phyloP scores from a whole-genome alignment of 1,284 basidiomycete genomes.

The Leccinum pallidistipes region DNA sequence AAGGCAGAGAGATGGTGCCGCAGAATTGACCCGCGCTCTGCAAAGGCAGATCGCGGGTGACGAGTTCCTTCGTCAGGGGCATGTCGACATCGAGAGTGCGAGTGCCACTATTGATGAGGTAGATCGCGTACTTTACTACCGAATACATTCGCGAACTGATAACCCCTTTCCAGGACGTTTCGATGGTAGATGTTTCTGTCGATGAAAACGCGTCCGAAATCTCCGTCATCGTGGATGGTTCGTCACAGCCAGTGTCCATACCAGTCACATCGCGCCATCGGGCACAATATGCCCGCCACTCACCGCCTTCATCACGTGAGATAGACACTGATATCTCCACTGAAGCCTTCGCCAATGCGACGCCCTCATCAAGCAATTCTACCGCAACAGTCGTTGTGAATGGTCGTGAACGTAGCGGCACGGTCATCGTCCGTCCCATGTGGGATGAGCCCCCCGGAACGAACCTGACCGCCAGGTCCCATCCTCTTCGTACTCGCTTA shows the following conservation, averaged over 20 bases:
- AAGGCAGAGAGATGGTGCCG: conserved; percentile 53
- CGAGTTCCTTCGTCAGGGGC: conserved; percentile 16
- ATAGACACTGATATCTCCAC: conserved; percentile 53
- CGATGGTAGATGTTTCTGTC: conserved; percentile 25
- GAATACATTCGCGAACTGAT: conserved; percentile 7
- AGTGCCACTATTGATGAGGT: conserved; percentile 28
- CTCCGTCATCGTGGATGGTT: conserved; percentile 24
- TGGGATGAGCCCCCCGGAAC: conserved; percentile 50
- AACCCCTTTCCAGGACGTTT: conserved; percentile 23
- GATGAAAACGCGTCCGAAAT: conserved; percentile 22
- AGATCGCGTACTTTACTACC: conserved; percentile 7
- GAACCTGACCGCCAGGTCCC: conserved; percentile 32
- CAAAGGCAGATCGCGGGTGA: conserved; percentile 46
- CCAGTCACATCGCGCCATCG: conserved; percentile 23
- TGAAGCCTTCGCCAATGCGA: conserved; percentile 58
- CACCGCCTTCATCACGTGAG: conserved; percentile 42
- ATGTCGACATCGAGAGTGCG: conserved; percentile 1
- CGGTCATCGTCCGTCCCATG: conserved; percentile 63
- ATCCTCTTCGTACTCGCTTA: conserved; percentile 34
- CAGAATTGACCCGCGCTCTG: conserved; percentile 55
- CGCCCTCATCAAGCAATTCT: conserved; percentile 61
- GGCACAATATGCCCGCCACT: conserved; percentile 20
- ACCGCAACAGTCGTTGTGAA: conserved; percentile 55
- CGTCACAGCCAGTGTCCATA: conserved; percentile 21
- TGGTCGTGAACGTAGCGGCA: conserved; percentile 69